Percentiles rank a stretch among this genome's conserved stretches.
phyloP scores from a whole-genome alignment of 2,329 filamentous ascomycete species.

The Curvularia sp. region DNA sequence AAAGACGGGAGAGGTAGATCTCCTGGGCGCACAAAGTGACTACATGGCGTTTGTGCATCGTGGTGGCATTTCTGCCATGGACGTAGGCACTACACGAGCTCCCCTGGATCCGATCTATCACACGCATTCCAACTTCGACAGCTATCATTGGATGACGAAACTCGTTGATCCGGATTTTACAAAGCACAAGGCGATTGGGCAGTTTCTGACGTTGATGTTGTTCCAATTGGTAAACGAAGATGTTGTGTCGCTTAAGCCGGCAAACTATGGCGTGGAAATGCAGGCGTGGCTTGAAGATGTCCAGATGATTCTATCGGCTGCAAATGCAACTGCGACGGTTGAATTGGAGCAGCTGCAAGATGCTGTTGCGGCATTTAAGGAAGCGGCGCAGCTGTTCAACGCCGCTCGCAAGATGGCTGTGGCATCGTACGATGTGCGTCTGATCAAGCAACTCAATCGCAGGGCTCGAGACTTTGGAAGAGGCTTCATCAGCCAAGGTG shows the following conservation, averaged over 20 bases:
- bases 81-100: conserved; percentile 51
- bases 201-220: conserved; percentile 53
- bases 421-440: conserved; percentile 27
- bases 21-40: conserved; percentile 56
- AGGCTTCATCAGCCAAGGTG: conserved; percentile 55
- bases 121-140: conserved; percentile 57
- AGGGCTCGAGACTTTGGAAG: conserved; percentile 55
- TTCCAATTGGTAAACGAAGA: conserved; percentile 51
- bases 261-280: conserved; percentile 48
- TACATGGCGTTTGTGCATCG: conserved; percentile 57
- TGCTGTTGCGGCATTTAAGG: conserved; percentile 48
- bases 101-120: conserved; percentile 54
- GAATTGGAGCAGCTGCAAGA: conserved; percentile 24
- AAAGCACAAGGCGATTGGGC: conserved; percentile 58
- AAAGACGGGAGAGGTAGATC: conserved; percentile 47
- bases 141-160: conserved; percentile 59
- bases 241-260: conserved; percentile 49
- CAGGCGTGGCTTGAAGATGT: conserved; percentile 46
- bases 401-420: conserved; percentile 38
- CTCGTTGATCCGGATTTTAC: conserved; percentile 60
- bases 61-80: conserved; percentile 50
- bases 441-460: conserved; percentile 48
- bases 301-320: conserved; percentile 25
- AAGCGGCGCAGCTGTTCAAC: conserved; percentile 35
- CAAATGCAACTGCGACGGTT: background rate